Evolutionary conservation across 192 early-diverging fungal genomes (phyloP).

Genomic region (Backusella luteola): DNA sequence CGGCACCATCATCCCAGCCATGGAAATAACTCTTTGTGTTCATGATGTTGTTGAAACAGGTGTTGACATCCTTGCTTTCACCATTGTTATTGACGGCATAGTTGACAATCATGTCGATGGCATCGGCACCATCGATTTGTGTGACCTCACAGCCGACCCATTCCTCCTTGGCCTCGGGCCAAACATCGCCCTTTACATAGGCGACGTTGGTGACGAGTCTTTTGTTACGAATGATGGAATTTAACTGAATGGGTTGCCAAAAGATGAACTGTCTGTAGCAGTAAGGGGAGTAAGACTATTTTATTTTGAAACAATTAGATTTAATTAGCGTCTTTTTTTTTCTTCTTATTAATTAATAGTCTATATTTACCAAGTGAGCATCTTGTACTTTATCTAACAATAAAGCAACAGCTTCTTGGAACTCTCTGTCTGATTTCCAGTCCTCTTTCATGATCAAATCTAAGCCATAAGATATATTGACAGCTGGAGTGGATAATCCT

Average conservation of each 20-base stretch:
- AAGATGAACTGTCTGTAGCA: conserved; percentile 39
- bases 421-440: conserved; percentile 32
- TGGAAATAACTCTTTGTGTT: conserved; percentile 42
- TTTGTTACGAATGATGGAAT: conserved; percentile 24
- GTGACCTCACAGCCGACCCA: conserved; percentile 37
- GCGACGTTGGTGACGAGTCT: conserved; percentile 29
- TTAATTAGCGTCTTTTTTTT: background rate
- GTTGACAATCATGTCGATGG: conserved; percentile 37
- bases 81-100: conserved; percentile 42
- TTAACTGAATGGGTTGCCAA: conserved; percentile 40
- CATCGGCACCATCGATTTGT: conserved; percentile 28
- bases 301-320: background rate
- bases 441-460: conserved; percentile 25
- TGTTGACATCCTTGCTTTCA: conserved; percentile 41
- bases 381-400: conserved; percentile 40
- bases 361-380: conserved; percentile 31
- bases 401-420: conserved; percentile 36
- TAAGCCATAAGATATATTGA: conserved; percentile 29
- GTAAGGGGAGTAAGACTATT: conserved; percentile 33
- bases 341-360: conserved; percentile 7
- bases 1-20: conserved; percentile 40
- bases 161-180: conserved; percentile 30
- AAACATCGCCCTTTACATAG: conserved; percentile 36
- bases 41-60: conserved; percentile 41
- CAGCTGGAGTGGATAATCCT: conserved; percentile 30